phyloP scores from a whole-genome alignment of 306 rosid species.

The Inga laurina region DNA sequence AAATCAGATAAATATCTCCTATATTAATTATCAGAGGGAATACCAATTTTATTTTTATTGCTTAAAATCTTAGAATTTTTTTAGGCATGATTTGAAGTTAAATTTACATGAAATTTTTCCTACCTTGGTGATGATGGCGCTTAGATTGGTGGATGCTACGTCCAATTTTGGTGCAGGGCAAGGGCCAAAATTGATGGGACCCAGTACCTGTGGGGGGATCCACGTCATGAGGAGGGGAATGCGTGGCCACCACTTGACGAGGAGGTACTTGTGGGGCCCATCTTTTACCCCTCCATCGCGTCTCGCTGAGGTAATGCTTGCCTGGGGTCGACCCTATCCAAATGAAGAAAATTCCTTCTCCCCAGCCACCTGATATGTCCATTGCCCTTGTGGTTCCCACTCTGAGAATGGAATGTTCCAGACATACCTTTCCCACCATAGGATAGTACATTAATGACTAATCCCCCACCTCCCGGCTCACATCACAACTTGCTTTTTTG shows the following conservation, averaged over 20 bases:
- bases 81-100: too few species aligned
- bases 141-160: not conserved
- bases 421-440: slow-evolving; percentile 20
- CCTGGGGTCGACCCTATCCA: slow-evolving; percentile 18
- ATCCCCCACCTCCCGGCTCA: not conserved
- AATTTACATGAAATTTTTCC: too few species aligned
- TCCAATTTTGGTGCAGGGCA: too few species aligned
- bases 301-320: slow-evolving; percentile 25
- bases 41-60: too few species aligned
- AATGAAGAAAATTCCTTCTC: not conserved
- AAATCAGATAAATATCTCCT: too few species aligned
- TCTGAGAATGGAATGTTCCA: slow-evolving; percentile 21
- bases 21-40: too few species aligned
- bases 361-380: not conserved
- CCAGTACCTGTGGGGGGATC: not conserved
- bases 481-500: not conserved
- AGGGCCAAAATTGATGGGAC: not conserved
- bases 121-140: too few species aligned
- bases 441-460: not conserved
- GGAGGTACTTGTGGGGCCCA: slow-evolving; percentile 29
- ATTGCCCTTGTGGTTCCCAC: not conserved
- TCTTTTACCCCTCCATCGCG: slow-evolving; percentile 38
- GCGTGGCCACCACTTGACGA: slow-evolving; percentile 40
- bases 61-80: too few species aligned
- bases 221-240: not conserved